phyloP scores from a whole-genome alignment of 257 asterid species.

The Jaltomata sinuosa region DNA sequence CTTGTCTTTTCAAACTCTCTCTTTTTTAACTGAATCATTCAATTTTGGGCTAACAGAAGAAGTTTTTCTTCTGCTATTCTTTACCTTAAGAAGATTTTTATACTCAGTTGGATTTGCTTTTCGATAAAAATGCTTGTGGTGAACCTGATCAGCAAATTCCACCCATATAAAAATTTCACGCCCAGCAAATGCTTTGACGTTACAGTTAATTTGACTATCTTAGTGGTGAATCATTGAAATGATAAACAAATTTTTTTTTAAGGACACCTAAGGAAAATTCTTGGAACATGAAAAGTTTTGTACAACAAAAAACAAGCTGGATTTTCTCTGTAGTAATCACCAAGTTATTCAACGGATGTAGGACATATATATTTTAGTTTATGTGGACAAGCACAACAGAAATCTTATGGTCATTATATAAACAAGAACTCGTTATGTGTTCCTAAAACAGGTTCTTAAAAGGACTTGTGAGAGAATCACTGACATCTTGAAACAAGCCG shows the following conservation, averaged over 20 bases:
- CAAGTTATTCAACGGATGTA: not conserved
- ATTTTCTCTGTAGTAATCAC: not conserved
- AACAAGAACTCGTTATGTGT: not conserved
- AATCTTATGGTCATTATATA: not conserved
- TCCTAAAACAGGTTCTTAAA: conserved; percentile 47
- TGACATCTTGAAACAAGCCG: conserved; percentile 44
- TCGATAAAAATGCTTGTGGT: too few relatives aligned
- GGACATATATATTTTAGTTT: not conserved
- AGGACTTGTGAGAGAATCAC: conserved; percentile 40
- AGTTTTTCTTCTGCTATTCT: too few relatives aligned
- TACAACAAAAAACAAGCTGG: not conserved
- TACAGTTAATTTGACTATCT: too few relatives aligned
- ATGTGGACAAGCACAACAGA: not conserved
- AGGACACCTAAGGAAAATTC: not conserved
- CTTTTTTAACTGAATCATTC: too few relatives aligned
- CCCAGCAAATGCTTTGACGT: too few relatives aligned
- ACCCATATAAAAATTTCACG: too few relatives aligned
- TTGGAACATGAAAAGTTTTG: not conserved
- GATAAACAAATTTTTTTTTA: not conserved
- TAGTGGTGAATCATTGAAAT: not conserved
- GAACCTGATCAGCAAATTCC: too few relatives aligned
- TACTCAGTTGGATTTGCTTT: too few relatives aligned
- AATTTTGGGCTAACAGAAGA: too few relatives aligned
- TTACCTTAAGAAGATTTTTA: too few relatives aligned
- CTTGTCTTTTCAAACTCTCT: too few relatives aligned